These are phyloP conservation scores for Spergularia azorica DNA, from an alignment of 179 eudicot genomes.

Conservation along the genomic window DNA sequence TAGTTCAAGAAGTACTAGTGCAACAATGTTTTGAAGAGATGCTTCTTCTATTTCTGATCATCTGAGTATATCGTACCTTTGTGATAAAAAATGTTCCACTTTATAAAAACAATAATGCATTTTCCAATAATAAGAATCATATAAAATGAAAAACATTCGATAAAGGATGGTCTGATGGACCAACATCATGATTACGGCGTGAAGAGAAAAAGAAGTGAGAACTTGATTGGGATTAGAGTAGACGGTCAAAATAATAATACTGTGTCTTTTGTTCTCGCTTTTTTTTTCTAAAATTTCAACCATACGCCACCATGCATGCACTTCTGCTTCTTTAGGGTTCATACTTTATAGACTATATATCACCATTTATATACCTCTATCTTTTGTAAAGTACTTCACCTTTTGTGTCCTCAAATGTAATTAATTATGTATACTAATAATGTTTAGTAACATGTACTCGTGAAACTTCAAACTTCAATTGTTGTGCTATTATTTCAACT, in stretches of 20 bases:
- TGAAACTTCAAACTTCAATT: no score
- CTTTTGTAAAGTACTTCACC: conserved; percentile 28
- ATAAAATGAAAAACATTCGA: not conserved
- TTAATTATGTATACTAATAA: no score
- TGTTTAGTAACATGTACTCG: no score
- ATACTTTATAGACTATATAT: conserved; percentile 12
- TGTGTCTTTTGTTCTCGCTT: not conserved
- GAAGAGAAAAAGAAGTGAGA: conserved; percentile 28
- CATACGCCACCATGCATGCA: conserved; percentile 26
- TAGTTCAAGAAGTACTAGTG: not conserved
- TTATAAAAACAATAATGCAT: conserved; percentile 17
- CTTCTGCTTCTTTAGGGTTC: conserved; percentile 29
- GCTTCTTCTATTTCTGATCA: conserved; percentile 28
- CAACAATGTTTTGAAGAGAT: conserved; percentile 22
- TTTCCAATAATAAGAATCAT: not conserved
- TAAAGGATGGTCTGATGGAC: not conserved
- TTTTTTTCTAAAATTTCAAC: conserved; percentile 31
- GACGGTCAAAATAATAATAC: conserved; percentile 27
- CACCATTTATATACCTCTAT: not conserved
- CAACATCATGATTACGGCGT: conserved; percentile 45
- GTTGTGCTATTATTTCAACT: no score
- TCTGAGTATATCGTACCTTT: conserved; percentile 18
- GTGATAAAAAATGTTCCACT: conserved; percentile 24
- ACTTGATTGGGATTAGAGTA: conserved; percentile 4
- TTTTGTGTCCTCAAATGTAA: conserved; percentile 7